Evolutionary conservation across 306 rosid genomes (phyloP), one percentile per base, ranked within the genome.

Genomic region (Ormosia emarginata): DNA sequence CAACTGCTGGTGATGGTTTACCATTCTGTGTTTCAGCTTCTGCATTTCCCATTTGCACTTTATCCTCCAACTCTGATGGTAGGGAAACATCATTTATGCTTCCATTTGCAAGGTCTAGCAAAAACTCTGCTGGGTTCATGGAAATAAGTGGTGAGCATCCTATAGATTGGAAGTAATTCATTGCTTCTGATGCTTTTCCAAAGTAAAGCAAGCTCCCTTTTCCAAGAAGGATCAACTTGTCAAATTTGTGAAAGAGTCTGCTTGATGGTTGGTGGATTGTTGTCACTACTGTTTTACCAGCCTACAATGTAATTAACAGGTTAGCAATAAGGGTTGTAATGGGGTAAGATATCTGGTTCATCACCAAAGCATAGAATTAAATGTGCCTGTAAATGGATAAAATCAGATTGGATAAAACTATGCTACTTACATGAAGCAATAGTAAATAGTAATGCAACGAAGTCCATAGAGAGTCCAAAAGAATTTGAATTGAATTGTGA

Each of bases 201-300:
- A 92, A 94, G 89, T 92, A 96, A 52, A 96, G 91, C 87, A 93
- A 90, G 81, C 94, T 91, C 58, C 99, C 99, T 82, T 96, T 96
- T 46, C 99, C 99, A 13, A 96, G 92, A 85, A 96, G 97, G 73
- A 96, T 94, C 84, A 96, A 88, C 88, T 96, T 96, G 82, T 94
- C 99, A 43, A 96, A 96, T 83, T 89, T 96, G 92, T 93, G 97
- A 76, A 96, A 96, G 29, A 93, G 92, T 77, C 99, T 89, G 85
- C 99, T 96, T 39, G 99, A 96, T 58, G 99, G 99, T 75, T 96
- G 99, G 83, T 96, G 99, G 66, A 96, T 96, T 44, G 99, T 93
- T 53, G 99, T 96, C 82, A 94, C 93, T 67, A 94, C 98, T 55
- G 99, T 93, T 80, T 96, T 96, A 11, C 98, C 99, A 44, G 94